These are phyloP conservation scores for Wallacemonas sp. DNA, from an alignment of 208 protist species.

Conservation along the genomic window DNA sequence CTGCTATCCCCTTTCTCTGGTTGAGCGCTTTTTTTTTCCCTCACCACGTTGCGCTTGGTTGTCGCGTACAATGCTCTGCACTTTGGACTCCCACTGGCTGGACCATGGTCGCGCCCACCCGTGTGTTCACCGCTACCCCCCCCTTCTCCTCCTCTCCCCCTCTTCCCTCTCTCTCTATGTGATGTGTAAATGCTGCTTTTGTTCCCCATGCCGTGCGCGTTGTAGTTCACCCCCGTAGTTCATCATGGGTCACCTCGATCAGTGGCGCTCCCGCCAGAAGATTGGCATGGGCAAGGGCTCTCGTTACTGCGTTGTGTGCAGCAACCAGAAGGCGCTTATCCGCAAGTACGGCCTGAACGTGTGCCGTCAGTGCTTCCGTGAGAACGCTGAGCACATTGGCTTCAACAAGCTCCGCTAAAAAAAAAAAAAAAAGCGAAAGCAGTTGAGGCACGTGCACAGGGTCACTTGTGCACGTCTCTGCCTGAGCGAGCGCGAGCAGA, in stretches of 20 bases:
- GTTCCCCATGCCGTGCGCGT: neutral
- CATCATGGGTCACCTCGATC: conserved; percentile 90
- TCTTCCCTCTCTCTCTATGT: neutral
- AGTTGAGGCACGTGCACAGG: no score
- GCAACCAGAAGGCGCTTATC: conserved; percentile 92
- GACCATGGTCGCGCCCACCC: no score
- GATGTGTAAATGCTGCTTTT: no score
- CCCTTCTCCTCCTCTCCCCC: neutral
- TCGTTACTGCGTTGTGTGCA: conserved; percentile 91
- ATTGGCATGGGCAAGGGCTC: conserved; percentile 91
- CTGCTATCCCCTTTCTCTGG: neutral
- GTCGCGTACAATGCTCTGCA: no score
- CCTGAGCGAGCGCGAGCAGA: no score
- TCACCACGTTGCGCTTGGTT: no score
- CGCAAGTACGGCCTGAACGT: conserved; percentile 95
- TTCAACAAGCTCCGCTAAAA: conserved; percentile 93
- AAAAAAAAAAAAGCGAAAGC: no score
- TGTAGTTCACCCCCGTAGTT: conserved; percentile 12
- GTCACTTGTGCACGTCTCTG: no score
- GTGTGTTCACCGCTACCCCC: no score
- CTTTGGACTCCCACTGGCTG: no score
- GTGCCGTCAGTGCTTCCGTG: conserved; percentile 95
- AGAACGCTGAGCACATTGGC: conserved; percentile 90
- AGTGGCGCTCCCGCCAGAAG: conserved; percentile 93
- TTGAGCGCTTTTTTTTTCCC: conserved; percentile 17